phyloP scores from a whole-genome alignment of 441 rosid genomes.

The Gossypium lobatum region DNA sequence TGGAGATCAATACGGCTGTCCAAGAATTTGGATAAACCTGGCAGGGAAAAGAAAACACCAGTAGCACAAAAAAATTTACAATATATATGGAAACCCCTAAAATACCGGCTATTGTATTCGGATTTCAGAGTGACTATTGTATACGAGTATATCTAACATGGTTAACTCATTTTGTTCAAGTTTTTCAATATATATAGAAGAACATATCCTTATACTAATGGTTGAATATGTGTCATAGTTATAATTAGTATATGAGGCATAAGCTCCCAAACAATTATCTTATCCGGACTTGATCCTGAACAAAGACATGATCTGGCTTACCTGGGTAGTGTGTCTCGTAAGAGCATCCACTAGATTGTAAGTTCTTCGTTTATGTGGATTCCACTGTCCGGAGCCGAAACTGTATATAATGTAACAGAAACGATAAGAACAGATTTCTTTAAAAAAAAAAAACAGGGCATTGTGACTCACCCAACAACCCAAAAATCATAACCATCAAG shows the following conservation, averaged over 20 bases:
- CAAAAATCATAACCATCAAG: slow-evolving; percentile 92
- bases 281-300: not conserved
- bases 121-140: no score
- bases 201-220: no score
- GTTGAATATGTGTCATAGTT: no score
- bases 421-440: not conserved
- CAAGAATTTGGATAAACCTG: slow-evolving; percentile 86
- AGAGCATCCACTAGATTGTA: slow-evolving; percentile 74
- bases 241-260: no score
- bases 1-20: slow-evolving; percentile 66
- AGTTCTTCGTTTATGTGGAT: slow-evolving; percentile 39
- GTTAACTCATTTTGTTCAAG: no score
- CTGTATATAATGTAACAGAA: slow-evolving; percentile 28
- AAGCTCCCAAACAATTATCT: no score
- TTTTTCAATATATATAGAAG: no score
- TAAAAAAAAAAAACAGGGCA: not conserved
- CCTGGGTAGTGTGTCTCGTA: slow-evolving; percentile 90
- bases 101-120: no score
- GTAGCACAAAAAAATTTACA: not conserved
- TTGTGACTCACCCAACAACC: slow-evolving; percentile 69
- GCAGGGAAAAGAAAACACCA: slow-evolving; percentile 7
- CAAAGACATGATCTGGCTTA: slow-evolving; percentile 15
- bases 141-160: no score
- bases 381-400: slow-evolving; percentile 76
- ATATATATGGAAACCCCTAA: not conserved